A percentile compares a stretch with the other conserved stretches of the same genome.
Evolutionary conservation across 768 basidiomycete genomes (phyloP).

Genomic region (Tephrocybe sp.): DNA sequence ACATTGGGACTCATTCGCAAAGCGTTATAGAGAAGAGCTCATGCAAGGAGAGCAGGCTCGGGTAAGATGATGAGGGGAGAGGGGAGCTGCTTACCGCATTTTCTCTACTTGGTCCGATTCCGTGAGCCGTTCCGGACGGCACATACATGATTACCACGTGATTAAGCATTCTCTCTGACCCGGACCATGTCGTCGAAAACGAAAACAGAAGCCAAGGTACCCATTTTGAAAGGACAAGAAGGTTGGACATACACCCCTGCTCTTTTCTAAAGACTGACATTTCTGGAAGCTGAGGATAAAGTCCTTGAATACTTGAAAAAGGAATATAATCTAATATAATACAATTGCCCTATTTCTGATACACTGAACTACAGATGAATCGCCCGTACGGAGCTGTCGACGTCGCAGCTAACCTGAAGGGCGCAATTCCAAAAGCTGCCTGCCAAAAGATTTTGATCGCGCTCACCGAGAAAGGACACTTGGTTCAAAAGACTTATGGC

Average conservation of each 20-base stretch:
- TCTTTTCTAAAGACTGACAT: slow-evolving; percentile 1
- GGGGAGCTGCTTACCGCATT: not conserved
- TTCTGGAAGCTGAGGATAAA: slow-evolving; percentile 62
- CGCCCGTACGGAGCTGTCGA: slow-evolving; percentile 93
- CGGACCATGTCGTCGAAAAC: slow-evolving; percentile 48
- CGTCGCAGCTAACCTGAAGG: slow-evolving; percentile 87
- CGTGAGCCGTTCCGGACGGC: slow-evolving; percentile 12
- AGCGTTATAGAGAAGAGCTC: slow-evolving; percentile 24
- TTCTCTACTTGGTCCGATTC: slow-evolving; percentile 4
- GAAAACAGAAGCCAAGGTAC: slow-evolving; percentile 53
- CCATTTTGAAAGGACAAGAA: slow-evolving; percentile 72
- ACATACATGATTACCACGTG: not conserved
- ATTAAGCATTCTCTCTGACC: too few species aligned
- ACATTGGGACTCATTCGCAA: slow-evolving; percentile 63
- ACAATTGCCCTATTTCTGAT: slow-evolving; percentile 2
- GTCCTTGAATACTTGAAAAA: slow-evolving; percentile 77
- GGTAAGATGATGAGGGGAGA: not conserved
- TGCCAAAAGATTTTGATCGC: slow-evolving; percentile 80
- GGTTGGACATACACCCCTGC: too few species aligned
- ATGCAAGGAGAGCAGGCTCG: slow-evolving; percentile 25
- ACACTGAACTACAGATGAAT: slow-evolving; percentile 62
- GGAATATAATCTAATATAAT: slow-evolving; percentile 31
- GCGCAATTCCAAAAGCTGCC: slow-evolving; percentile 78
- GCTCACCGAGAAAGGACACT: slow-evolving; percentile 81
- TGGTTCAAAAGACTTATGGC: slow-evolving; percentile 86